Evolutionary conservation across 352 stramenopile species (phyloP).

Genomic region (Blastocystis hominis): DNA sequence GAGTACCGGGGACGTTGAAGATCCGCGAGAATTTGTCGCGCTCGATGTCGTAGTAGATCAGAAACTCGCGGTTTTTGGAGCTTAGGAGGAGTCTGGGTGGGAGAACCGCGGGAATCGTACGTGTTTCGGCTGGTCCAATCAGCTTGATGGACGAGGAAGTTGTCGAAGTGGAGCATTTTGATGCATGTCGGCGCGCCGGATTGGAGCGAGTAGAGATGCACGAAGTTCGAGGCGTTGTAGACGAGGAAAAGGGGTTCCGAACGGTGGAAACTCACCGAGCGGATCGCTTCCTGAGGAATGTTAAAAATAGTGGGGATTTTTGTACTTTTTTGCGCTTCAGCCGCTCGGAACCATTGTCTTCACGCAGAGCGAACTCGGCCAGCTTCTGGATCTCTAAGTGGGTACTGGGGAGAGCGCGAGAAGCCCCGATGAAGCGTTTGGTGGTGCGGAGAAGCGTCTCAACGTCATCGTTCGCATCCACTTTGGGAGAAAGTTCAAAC

Average conservation of each 20-base stretch:
- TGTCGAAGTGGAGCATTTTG: background rate
- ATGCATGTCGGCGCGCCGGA: background rate
- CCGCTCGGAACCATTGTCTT: background rate
- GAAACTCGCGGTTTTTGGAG: constrained; percentile 16
- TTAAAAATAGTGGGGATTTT: too few species aligned
- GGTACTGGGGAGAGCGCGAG: background rate
- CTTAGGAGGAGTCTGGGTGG: background rate
- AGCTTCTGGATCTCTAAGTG: constrained; percentile 6
- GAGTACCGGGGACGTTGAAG: constrained; percentile 9
- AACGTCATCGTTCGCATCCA: background rate
- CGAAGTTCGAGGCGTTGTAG: background rate
- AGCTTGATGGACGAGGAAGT: background rate
- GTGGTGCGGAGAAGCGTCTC: background rate
- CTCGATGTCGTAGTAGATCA: constrained; percentile 33
- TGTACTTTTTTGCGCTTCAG: too few species aligned
- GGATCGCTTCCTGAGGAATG: background rate
- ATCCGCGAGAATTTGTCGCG: background rate
- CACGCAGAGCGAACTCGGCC: background rate
- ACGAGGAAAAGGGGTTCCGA: background rate
- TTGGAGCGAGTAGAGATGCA: constrained; percentile 4
- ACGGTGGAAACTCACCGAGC: background rate
- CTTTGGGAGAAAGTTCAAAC: background rate
- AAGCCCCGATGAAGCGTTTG: constrained; percentile 7
- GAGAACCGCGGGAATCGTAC: background rate
- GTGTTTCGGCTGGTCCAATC: constrained; percentile 41